Evolutionary conservation across 768 basidiomycete species (phyloP).

Genomic region (Suillus occidentalis): DNA sequence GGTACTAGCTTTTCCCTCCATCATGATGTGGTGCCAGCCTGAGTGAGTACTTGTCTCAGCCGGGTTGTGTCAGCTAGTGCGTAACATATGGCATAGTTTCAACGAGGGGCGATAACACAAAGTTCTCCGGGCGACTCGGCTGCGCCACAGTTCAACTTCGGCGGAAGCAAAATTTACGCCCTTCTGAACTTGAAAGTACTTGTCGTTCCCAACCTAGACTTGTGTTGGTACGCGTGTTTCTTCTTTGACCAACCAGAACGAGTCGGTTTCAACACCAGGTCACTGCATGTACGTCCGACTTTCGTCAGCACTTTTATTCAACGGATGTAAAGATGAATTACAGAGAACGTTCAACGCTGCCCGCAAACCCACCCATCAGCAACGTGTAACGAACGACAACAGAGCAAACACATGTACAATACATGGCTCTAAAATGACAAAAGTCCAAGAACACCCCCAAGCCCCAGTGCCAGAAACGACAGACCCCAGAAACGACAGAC

Average conservation of each 20-base stretch:
- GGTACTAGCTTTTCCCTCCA: neutral
- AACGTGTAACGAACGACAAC: constrained; percentile 4
- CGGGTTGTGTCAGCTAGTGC: neutral
- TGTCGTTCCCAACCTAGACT: neutral
- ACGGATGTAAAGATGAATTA: neutral
- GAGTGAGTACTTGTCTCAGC: neutral
- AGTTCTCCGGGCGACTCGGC: too few relatives aligned
- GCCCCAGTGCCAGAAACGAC: neutral
- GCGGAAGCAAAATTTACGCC: neutral
- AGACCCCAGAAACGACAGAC: constrained; percentile 2
- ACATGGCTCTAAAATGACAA: neutral
- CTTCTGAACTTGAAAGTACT: neutral
- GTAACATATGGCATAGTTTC: neutral
- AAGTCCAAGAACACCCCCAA: neutral
- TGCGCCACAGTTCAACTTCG: neutral
- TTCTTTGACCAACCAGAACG: neutral
- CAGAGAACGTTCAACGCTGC: neutral
- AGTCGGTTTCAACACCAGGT: neutral
- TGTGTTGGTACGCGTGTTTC: neutral
- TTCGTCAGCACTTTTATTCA: neutral
- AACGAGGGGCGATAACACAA: neutral
- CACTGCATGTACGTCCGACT: neutral
- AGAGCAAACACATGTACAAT: neutral
- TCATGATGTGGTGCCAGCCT: neutral
- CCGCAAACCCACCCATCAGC: neutral